Evolutionary conservation across 495 filamentous ascomycete species (phyloP).

Genomic region (Darksidea phi): DNA sequence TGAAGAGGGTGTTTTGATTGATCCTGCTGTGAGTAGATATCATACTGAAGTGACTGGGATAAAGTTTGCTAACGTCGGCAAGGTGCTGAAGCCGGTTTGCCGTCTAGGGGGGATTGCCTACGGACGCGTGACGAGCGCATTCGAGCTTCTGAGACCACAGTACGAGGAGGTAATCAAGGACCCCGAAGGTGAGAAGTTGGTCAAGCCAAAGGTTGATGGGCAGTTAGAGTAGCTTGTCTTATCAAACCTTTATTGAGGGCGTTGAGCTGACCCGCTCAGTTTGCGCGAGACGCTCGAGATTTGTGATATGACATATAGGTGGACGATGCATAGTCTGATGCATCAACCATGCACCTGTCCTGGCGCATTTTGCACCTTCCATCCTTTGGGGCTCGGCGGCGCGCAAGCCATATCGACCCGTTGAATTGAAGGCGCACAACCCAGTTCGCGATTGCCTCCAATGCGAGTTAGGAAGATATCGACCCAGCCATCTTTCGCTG

Average conservation of each 20-base stretch:
- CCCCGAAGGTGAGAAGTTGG: constrained; percentile 47
- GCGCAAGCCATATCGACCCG: too few relatives aligned
- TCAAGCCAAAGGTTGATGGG: constrained; percentile 31
- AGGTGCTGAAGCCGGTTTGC: constrained; percentile 66
- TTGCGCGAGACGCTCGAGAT: not conserved
- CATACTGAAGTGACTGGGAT: not conserved
- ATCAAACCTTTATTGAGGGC: not conserved
- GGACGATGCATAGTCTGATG: too few relatives aligned
- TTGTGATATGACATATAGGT: too few relatives aligned
- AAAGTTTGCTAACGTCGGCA: not conserved
- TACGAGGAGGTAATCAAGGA: constrained; percentile 54
- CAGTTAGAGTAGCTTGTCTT: constrained; percentile 9
- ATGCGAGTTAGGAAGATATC: too few relatives aligned
- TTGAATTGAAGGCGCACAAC: too few relatives aligned
- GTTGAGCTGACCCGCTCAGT: not conserved
- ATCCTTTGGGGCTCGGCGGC: too few relatives aligned
- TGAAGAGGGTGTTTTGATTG: constrained; percentile 67
- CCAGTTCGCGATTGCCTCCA: too few relatives aligned
- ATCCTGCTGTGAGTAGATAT: constrained; percentile 51
- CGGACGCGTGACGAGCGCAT: constrained; percentile 62
- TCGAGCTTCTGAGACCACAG: constrained; percentile 76
- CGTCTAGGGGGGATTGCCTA: constrained; percentile 86
- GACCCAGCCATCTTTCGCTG: not conserved
- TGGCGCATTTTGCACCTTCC: too few relatives aligned
- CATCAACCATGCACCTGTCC: too few relatives aligned